phyloP scores from a whole-genome alignment of 306 rosid genomes.

The Luffa acutangula region DNA sequence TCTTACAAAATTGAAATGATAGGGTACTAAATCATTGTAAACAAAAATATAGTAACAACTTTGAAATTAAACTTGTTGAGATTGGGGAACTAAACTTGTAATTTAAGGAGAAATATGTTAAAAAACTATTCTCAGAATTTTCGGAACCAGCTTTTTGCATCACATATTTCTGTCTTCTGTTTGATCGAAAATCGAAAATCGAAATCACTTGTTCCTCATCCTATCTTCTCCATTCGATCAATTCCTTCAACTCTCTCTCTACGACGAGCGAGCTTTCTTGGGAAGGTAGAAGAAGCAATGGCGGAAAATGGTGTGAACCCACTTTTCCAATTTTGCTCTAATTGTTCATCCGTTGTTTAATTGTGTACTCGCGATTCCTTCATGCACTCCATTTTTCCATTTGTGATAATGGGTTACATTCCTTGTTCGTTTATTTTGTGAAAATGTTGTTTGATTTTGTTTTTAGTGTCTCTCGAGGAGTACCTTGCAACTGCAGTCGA shows the following conservation, averaged over 20 bases:
- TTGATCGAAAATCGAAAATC: neutral
- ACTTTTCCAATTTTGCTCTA: neutral
- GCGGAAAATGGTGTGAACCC: constrained; percentile 31
- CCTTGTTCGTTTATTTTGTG: neutral
- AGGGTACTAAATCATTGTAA: too few relatives aligned
- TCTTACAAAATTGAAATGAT: too few relatives aligned
- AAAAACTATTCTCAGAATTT: neutral
- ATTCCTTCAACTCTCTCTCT: neutral
- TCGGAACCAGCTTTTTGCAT: neutral
- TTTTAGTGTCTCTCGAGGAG: constrained; percentile 44
- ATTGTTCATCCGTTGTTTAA: neutral
- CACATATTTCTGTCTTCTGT: neutral
- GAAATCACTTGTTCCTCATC: neutral
- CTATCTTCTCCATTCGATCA: neutral
- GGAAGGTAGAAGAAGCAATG: constrained; percentile 22
- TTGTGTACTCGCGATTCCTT: neutral
- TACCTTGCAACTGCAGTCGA: constrained; percentile 68
- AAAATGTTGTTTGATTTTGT: neutral
- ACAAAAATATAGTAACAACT: too few relatives aligned
- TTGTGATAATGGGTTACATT: neutral
- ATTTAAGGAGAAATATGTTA: neutral
- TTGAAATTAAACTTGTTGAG: too few relatives aligned
- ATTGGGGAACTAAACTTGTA: too few relatives aligned
- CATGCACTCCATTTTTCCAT: neutral
- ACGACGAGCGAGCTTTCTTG: neutral